Evolutionary conservation across 306 rosid genomes (phyloP), one percentile per base, ranked within the genome.

Genomic region (Carpinus fangiana): DNA sequence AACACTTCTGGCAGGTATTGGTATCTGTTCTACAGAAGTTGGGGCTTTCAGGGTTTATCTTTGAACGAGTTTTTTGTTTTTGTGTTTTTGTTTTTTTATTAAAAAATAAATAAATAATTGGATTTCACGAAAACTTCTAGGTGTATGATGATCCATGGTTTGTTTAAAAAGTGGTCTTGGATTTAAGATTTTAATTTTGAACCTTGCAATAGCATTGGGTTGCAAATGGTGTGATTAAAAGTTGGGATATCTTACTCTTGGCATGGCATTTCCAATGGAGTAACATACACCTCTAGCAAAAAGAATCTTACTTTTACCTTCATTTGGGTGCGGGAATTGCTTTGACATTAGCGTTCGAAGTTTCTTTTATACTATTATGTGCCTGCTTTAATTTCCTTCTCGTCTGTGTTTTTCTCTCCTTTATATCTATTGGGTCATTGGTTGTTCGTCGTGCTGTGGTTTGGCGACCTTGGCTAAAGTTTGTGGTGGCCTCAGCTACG

Each of bases 1-100:
- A 85, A 78, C 83, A 71, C 90, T 88, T 88, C 84, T 85, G 86
- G 85, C 88, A 85, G 96, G 93, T 90, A 84, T 84, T 83, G 60
- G 13, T 72, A 76, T 85, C 72, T 91, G 92, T 87, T 88, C 81
- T 81, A 53, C 90, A 82, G 83, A 93, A 87, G 91, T 85, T 84
- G 78, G 76, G 79, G 86, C 34, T 78, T 69, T 73, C 43, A 46
- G 74, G 54, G 74, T 18, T 72, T 73, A n/a, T 80, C 54, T 38
- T 67, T 3, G 13, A 67, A 50, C 41, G 71, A 71, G 51, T 20
- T 66, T 66, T 18, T 17, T 8, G 21, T 21, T 14, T n/a, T n/a
- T 21, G 1, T 18, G 5, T 51, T 12, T 28, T 26, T 4, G 3
- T 5, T 38, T 38, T 41, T 41, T 41, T 41, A 5, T 5, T 41